Conservation (phyloP, 2,329 filamentous ascomycete species). For the Calonectria pauciramosa region DNA sequence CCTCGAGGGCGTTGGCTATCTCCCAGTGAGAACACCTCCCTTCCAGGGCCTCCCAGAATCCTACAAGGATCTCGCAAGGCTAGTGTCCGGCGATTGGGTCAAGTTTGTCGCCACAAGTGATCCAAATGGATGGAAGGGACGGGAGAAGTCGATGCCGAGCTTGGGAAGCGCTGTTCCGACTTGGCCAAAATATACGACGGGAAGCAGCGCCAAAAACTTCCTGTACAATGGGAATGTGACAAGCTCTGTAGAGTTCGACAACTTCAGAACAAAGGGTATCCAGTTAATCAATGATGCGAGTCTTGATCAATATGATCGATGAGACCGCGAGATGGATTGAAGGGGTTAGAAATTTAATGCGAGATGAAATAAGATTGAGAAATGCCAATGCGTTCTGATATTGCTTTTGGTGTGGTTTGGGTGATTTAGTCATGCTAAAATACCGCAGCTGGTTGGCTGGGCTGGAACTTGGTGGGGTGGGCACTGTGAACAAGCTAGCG, state of each 20-base stretch:
- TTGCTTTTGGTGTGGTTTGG: background rate
- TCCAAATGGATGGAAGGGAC: slow-evolving; percentile 29
- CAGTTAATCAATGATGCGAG: slow-evolving; percentile 16
- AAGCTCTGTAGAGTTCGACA: slow-evolving; percentile 18
- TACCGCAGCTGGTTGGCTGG: background rate
- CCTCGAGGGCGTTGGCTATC: slow-evolving; percentile 25
- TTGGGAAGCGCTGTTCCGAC: slow-evolving; percentile 15
- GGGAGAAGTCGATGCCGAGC: background rate
- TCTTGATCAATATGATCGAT: slow-evolving; percentile 27
- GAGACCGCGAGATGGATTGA: background rate
- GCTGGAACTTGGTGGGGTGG: background rate
- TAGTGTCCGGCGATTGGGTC: slow-evolving; percentile 24
- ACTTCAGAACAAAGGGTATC: slow-evolving; percentile 12
- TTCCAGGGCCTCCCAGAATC: slow-evolving; percentile 22
- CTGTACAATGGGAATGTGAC: slow-evolving; percentile 28
- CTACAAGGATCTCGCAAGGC: slow-evolving; percentile 21
- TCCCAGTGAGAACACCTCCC: slow-evolving; percentile 25
- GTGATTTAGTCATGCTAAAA: background rate
- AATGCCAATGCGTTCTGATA: background rate
- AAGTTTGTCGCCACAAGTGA: slow-evolving; percentile 29
- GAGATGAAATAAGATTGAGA: background rate
- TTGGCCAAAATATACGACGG: slow-evolving; percentile 16
- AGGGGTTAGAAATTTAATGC: background rate
- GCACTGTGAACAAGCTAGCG: background rate
- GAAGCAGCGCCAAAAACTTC: slow-evolving; percentile 1